Percentiles rank a stretch among this genome's conserved stretches.
Evolutionary conservation across 306 rosid species (phyloP).

Genomic region (Cucurbita argyrosperma): DNA sequence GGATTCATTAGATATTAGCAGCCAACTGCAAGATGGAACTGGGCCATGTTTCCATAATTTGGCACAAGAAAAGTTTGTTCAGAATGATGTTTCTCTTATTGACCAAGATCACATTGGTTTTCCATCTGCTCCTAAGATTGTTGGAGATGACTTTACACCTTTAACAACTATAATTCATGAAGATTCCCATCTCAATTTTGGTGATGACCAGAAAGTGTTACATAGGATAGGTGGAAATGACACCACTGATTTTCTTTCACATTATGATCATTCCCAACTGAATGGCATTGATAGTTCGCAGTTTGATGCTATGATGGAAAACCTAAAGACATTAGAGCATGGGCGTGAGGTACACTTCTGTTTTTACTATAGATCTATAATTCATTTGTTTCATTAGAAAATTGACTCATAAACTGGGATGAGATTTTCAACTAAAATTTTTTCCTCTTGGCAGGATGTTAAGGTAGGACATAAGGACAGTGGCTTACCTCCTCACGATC

Average conservation of each 20-base stretch:
- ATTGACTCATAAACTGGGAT: neutral
- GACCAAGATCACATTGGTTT: conserved; percentile 61
- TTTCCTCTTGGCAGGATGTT: conserved; percentile 37
- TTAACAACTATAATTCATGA: conserved; percentile 15
- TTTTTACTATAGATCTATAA: neutral
- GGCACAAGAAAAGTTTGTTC: conserved; percentile 62
- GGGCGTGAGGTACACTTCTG: conserved; percentile 51
- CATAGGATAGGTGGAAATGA: conserved; percentile 30
- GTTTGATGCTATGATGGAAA: conserved; percentile 43
- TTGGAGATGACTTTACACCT: conserved; percentile 34
- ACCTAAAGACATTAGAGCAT: conserved; percentile 33
- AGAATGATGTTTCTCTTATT: conserved; percentile 47
- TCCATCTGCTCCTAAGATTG: conserved; percentile 27
- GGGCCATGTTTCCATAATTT: conserved; percentile 88
- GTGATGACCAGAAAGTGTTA: conserved; percentile 25
- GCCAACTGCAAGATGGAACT: conserved; percentile 60
- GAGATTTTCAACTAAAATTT: conserved; percentile 11
- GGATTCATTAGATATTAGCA: conserved; percentile 30
- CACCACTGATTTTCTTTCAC: conserved; percentile 20
- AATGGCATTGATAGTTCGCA: conserved; percentile 44
- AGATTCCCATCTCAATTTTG: conserved; percentile 33
- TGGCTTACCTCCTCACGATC: conserved; percentile 41
- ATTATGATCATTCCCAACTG: conserved; percentile 30
- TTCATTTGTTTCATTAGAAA: neutral
- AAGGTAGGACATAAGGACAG: conserved; percentile 31